Conservation (phyloP, 805 yeast species). For the Teunomyces stri region DNA sequence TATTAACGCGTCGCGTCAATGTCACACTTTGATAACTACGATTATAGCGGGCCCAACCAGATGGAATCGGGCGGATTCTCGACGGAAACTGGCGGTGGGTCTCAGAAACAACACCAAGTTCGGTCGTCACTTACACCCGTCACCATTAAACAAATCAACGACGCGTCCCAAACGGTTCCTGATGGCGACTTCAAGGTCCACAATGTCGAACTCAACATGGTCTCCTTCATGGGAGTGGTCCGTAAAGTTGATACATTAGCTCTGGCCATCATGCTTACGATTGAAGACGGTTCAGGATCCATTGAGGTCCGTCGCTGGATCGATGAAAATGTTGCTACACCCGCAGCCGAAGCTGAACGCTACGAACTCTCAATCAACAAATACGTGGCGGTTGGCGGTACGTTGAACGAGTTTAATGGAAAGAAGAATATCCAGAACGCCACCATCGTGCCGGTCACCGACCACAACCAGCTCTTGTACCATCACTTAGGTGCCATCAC, state of each 20-base stretch:
- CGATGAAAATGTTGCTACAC: constrained; percentile 29
- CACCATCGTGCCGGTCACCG: constrained; percentile 52
- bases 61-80: constrained; percentile 19
- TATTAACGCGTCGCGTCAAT: not conserved
- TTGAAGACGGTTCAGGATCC: constrained; percentile 77
- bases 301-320: constrained; percentile 62
- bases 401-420: constrained; percentile 54
- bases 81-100: constrained; percentile 13
- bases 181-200: constrained; percentile 65
- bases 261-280: constrained; percentile 51
- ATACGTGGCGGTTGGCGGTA: constrained; percentile 56
- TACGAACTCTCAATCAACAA: constrained; percentile 45
- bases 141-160: constrained; percentile 69
- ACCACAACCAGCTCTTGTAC: constrained; percentile 66
- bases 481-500: constrained; percentile 66
- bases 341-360: constrained; percentile 28
- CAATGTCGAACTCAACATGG: constrained; percentile 60
- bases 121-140: constrained; percentile 51
- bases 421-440: constrained; percentile 66
- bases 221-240: constrained; percentile 67
- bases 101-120: constrained; percentile 21
- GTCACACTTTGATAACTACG: constrained; percentile 13
- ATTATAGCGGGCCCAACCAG: constrained; percentile 23
- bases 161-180: constrained; percentile 57
- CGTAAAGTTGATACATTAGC: constrained; percentile 61